Conservation (phyloP, 164 flowering plant species). For the Berberis thunbergii region DNA sequence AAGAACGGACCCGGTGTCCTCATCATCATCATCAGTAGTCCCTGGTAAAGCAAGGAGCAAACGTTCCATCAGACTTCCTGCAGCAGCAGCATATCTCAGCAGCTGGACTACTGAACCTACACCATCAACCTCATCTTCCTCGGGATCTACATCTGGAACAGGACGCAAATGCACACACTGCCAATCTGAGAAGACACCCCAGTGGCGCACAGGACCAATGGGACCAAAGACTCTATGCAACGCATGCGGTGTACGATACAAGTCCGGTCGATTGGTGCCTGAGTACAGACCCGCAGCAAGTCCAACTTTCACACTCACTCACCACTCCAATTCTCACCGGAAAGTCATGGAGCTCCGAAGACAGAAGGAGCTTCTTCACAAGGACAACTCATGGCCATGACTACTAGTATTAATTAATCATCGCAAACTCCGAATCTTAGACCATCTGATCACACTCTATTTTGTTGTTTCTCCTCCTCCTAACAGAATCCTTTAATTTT, state of each 20-base stretch:
- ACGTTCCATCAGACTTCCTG: slow-evolving; percentile 20
- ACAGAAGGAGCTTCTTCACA: slow-evolving; percentile 30
- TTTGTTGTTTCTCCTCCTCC: too few relatives aligned
- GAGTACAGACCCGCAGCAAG: slow-evolving; percentile 69
- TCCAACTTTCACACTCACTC: slow-evolving; percentile 51
- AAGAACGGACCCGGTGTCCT: slow-evolving; percentile 14
- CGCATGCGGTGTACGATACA: slow-evolving; percentile 62
- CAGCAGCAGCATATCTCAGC: background rate
- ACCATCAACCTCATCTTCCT: slow-evolving; percentile 3
- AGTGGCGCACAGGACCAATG: slow-evolving; percentile 64
- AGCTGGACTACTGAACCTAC: slow-evolving; percentile 6
- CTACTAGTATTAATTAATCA: slow-evolving; percentile 33
- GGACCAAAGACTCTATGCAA: slow-evolving; percentile 64
- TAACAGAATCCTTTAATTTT: too few relatives aligned
- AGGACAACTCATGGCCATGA: background rate
- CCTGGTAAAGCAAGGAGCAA: slow-evolving; percentile 34
- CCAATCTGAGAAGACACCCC: slow-evolving; percentile 61
- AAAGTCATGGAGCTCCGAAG: slow-evolving; percentile 62
- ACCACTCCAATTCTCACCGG: slow-evolving; percentile 63
- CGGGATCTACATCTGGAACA: background rate
- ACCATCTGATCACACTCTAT: too few relatives aligned
- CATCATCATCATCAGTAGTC: background rate
- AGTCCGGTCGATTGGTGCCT: slow-evolving; percentile 63
- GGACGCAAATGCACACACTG: slow-evolving; percentile 52
- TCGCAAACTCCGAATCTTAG: too few relatives aligned